Conservation (phyloP, 2,329 filamentous ascomycete species). For the Aureobasidium sp. region DNA sequence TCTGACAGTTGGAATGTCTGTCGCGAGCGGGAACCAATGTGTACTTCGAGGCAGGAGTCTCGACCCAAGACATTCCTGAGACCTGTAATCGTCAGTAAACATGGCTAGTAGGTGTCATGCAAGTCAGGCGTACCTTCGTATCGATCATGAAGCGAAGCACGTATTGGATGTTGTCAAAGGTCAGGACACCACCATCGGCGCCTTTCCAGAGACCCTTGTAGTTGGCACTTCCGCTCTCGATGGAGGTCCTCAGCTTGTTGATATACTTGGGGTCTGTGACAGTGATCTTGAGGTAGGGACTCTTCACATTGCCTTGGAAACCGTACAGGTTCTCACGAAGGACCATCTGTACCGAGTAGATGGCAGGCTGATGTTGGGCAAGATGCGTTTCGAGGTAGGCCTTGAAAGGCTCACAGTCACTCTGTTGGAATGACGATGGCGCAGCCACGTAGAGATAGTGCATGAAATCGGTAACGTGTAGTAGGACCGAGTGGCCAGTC, state of each 20-base stretch:
- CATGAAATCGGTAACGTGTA: conserved; percentile 92
- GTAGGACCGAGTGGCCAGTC: conserved; percentile 79
- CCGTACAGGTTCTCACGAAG: conserved; percentile 88
- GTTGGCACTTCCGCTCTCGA: conserved; percentile 72
- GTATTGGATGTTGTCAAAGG: conserved; percentile 95
- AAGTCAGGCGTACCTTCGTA: conserved; percentile 54
- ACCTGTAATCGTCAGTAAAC: conserved; percentile 45
- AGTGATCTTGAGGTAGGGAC: conserved; percentile 86
- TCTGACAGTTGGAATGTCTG: conserved; percentile 88
- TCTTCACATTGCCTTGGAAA: conserved; percentile 88
- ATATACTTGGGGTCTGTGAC: conserved; percentile 86
- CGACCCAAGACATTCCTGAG: conserved; percentile 95
- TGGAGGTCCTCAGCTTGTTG: conserved; percentile 62
- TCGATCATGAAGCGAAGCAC: conserved; percentile 97
- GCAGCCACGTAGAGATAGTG: conserved; percentile 95
- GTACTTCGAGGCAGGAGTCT: conserved; percentile 69
- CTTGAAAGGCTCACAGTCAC: conserved; percentile 73
- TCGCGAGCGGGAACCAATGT: conserved; percentile 57
- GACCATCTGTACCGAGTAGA: conserved; percentile 73
- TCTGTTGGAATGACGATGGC: conserved; percentile 68
- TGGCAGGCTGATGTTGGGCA: conserved; percentile 63
- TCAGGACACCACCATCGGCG: conserved; percentile 65
- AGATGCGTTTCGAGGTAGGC: conserved; percentile 72
- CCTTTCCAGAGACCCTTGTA: conserved; percentile 86
- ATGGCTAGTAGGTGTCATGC: conserved; percentile 12